Conservation (phyloP, 306 rosid species). For the Acacia acuminata region DNA sequence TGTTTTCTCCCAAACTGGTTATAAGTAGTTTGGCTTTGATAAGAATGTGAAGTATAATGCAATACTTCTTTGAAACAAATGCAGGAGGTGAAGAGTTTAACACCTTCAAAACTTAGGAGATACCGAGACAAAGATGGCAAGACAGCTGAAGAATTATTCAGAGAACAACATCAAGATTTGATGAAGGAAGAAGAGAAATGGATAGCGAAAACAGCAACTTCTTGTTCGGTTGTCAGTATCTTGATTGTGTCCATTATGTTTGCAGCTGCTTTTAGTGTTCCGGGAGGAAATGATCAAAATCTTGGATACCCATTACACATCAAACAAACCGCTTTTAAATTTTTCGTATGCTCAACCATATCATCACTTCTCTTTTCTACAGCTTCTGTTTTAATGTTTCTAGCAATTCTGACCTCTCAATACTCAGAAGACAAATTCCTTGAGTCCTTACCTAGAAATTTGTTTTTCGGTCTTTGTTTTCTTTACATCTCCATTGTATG, state of each 20-base stretch:
- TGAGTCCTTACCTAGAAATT: no score
- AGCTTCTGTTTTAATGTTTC: no score
- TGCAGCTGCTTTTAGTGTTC: no score
- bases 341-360: no score
- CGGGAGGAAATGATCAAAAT: no score
- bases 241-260: no score
- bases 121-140: background rate
- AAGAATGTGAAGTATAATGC: background rate
- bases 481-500: no score
- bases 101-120: background rate
- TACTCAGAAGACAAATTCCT: no score
- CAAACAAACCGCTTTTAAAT: background rate
- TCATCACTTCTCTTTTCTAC: no score
- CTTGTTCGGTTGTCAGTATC: background rate
- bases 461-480: no score
- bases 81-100: slow-evolving; percentile 16
- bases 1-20: background rate
- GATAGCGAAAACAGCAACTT: background rate
- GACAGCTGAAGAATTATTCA: background rate
- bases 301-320: no score
- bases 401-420: no score
- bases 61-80: background rate
- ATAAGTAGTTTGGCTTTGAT: background rate
- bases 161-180: background rate
- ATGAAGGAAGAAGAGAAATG: slow-evolving; percentile 14